phyloP scores from a whole-genome alignment of 371 early-diverging fungal species.

The Mortierella sp. region DNA sequence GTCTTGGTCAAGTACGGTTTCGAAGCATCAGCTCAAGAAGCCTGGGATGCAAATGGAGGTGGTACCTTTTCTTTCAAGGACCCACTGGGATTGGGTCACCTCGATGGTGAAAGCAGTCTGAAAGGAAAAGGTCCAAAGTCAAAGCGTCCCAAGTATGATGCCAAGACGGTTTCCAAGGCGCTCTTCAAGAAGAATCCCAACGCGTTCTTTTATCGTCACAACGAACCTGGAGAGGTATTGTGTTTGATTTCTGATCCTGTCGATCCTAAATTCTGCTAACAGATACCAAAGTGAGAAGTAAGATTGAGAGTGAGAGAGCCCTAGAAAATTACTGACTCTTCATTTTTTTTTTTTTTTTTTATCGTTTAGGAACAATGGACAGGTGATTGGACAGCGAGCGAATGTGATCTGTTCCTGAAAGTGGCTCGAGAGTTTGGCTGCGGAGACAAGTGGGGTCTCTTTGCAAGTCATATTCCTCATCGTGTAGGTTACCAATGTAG shows the following conservation, averaged over 20 bases:
- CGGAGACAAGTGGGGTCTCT: conserved; percentile 79
- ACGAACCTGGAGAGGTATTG: conserved; percentile 71
- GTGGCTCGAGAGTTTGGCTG: conserved; percentile 66
- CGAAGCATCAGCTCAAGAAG: conserved; percentile 65
- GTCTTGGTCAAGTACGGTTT: conserved; percentile 69
- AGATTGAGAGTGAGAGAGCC: too few relatives aligned
- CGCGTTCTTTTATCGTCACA: conserved; percentile 79
- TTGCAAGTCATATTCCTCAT: conserved; percentile 79
- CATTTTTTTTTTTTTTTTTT: background rate
- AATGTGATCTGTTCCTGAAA: conserved; percentile 63
- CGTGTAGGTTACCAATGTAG: conserved; percentile 83
- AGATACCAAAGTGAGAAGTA: too few relatives aligned
- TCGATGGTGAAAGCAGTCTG: too few relatives aligned
- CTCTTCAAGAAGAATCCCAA: conserved; percentile 81
- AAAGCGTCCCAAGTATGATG: conserved; percentile 38
- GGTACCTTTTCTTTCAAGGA: conserved; percentile 76
- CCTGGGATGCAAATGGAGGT: conserved; percentile 82
- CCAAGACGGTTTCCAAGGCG: conserved; percentile 63
- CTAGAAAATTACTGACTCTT: background rate
- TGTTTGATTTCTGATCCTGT: too few relatives aligned
- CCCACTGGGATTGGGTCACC: conserved; percentile 55
- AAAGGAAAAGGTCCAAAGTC: conserved; percentile 23
- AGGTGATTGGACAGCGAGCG: conserved; percentile 78
- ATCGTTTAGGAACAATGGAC: conserved; percentile 72
- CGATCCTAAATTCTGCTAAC: too few relatives aligned